Base-by-base conservation (phyloP, 495 filamentous ascomycete genomes). In the Alectoria sarmentosa region DNA sequence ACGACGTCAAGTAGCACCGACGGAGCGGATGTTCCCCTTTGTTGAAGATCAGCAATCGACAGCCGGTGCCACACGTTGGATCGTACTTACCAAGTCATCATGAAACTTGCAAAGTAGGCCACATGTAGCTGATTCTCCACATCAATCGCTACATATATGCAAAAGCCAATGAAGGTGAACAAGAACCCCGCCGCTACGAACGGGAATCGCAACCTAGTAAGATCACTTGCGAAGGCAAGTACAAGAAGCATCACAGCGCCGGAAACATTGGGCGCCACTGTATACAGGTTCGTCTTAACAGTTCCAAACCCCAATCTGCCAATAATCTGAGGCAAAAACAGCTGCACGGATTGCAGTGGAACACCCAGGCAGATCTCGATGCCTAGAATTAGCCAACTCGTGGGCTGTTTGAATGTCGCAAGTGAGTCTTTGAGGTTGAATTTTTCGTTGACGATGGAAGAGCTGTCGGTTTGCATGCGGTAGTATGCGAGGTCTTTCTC, bases 301-400 rank as follows among this genome's bases (percentile, higher is more conserved):
- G 82, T 83, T 46, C 76, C 75, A 65, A 84, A 87, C 9, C 83
- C 82, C 10, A 91, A 76, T 5, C 87, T 78, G 23, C 75, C 74
- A 21, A 91, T 82, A 56, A 92, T 92, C 65, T 90, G 86, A 0
- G 89, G 89, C 65, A 92, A 72, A 73, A 91, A 93, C 14, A 91
- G 80, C 1, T 78, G 73, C 23, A 91, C 88, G 5, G 79, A 83
- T 67, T 90, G 88, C 23, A 92, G 76, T 0, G 89, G 89, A 0
- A 92, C 88, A 48, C 89, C 89, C 15, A 91, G 81, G 68, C 88
- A 90, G 54, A 90, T 82, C 71, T 90, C 86, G 63, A 91, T 88
- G 7, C 77, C 77, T 6, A 92, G 72, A 70, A 89, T 86, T 19
- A 75, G 78, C 73, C 84, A 90, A 6, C 81, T 81, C 19, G 80